A percentile compares a stretch with the other conserved stretches of the same genome.
Evolutionary conservation across 345 rosid genomes (phyloP).

Genomic region (Eucalyptus microcorys): DNA sequence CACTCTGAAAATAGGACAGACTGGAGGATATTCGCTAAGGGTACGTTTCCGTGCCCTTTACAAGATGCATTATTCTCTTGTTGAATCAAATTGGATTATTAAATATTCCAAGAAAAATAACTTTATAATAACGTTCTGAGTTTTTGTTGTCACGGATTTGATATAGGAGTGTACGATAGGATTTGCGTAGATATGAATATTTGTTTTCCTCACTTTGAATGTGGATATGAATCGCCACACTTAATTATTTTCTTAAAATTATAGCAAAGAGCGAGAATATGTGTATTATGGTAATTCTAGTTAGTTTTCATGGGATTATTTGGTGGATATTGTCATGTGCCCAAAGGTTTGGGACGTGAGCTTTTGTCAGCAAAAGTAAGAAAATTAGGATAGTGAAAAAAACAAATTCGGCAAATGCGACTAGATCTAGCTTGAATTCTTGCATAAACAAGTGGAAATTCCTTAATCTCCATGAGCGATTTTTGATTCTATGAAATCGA

Average conservation of each 20-base stretch:
- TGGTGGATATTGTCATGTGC: neutral
- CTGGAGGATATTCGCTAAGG: neutral
- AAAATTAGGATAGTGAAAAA: neutral
- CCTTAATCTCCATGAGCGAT: neutral
- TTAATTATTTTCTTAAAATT: neutral
- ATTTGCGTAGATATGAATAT: neutral
- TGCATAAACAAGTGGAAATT: neutral
- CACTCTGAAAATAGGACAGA: neutral
- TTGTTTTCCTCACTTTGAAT: neutral
- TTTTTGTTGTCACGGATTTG: neutral
- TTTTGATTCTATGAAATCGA: neutral
- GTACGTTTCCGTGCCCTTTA: neutral
- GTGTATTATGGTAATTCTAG: neutral
- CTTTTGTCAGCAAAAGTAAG: neutral
- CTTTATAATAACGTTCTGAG: neutral
- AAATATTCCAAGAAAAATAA: neutral
- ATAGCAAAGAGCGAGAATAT: neutral
- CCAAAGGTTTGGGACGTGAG: neutral
- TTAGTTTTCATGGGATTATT: neutral
- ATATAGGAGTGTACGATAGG: neutral
- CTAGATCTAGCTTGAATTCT: neutral
- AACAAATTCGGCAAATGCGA: neutral
- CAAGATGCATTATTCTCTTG: neutral
- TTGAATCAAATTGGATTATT: neutral
- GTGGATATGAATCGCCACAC: neutral